Evolutionary conservation across 2,329 filamentous ascomycete species (phyloP), one percentile per base, ranked within the genome.

Genomic region (Elsinoe fawcettii): DNA sequence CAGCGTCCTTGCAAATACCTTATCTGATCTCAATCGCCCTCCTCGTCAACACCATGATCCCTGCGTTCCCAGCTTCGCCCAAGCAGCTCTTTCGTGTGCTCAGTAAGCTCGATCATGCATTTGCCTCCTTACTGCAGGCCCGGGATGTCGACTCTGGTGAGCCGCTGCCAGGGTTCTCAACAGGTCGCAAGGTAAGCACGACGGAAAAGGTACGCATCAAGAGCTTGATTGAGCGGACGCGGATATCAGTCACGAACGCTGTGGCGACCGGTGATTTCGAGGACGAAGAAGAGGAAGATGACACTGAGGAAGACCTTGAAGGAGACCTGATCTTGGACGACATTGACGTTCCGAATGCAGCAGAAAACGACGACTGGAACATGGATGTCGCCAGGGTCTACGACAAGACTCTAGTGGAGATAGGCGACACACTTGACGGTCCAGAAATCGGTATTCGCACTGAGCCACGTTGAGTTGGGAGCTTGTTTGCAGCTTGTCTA

Each of bases 171-270:
- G 89, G 90, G 0, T 90, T 91, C 61, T 81, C 83, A 61, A 77
- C 74, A 5, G 80, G 80, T 0, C 73, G 77, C 4, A 73, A 73
- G 7, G 86, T 88, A 0, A 85, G 88, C 75, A 90, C 84, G 16
- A 92, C 88, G 0, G 90, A 96, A 69, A 95, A 93, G 78, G 90
- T 97, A 6, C 81, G 92, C 39, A 86, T 91, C 62, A 86, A 88
- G 66, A 88, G 88, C 66, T 74, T 95, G 27, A 87, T 90, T 0
- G 88, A 95, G 67, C 81, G 85, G 62, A 88, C 87, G 14, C 79
- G 91, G 23, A 73, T 90, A 6, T 71, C 82, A 4, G 82, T 92
- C 58, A 81, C 90, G 1, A 83, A 88, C 59, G 79, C 84, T 14
- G 79, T 90, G 75, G 80, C 78, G 60, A 76, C 74, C 56, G 79